These are phyloP conservation scores for Gastrolobium villosum DNA, from an alignment of 306 rosid genomes.

Conservation along the genomic window DNA sequence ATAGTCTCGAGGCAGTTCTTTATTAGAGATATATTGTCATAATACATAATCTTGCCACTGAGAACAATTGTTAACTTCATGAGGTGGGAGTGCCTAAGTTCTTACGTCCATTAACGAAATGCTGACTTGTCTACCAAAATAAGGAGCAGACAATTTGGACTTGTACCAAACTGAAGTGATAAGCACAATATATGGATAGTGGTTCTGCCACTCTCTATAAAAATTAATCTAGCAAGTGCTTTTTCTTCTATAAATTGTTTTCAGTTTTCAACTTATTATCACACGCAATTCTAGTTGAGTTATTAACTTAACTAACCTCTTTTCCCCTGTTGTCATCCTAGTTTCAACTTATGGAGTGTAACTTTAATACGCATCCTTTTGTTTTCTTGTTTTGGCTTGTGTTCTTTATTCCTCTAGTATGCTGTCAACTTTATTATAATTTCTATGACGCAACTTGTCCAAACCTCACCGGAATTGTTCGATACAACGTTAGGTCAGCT, in stretches of 20 bases:
- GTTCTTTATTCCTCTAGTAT: constrained; percentile 59
- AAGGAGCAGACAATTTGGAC: constrained; percentile 51
- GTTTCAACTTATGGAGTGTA: constrained; percentile 52
- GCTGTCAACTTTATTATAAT: constrained; percentile 74
- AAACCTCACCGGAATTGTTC: constrained; percentile 62
- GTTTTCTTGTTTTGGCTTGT: constrained; percentile 59
- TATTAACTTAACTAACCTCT: constrained; percentile 23
- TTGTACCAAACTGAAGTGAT: constrained; percentile 55
- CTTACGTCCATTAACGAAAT: constrained; percentile 36
- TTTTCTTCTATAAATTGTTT: constrained; percentile 54
- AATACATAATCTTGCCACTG: constrained; percentile 62
- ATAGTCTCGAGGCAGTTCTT: constrained; percentile 17
- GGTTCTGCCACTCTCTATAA: constrained; percentile 64
- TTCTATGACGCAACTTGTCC: constrained; percentile 79
- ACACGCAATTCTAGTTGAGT: constrained; percentile 40
- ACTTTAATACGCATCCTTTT: constrained; percentile 41
- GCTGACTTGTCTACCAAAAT: constrained; percentile 36
- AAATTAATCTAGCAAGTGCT: constrained; percentile 8
- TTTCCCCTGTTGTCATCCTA: background rate
- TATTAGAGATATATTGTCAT: background rate
- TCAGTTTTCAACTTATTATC: constrained; percentile 29
- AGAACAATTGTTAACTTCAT: constrained; percentile 42
- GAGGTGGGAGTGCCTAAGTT: constrained; percentile 36
- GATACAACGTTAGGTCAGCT: constrained; percentile 68
- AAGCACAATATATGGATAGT: constrained; percentile 56